Base-by-base conservation (phyloP, 495 filamentous ascomycete genomes). In the Lasiosphaeris hirsuta region DNA sequence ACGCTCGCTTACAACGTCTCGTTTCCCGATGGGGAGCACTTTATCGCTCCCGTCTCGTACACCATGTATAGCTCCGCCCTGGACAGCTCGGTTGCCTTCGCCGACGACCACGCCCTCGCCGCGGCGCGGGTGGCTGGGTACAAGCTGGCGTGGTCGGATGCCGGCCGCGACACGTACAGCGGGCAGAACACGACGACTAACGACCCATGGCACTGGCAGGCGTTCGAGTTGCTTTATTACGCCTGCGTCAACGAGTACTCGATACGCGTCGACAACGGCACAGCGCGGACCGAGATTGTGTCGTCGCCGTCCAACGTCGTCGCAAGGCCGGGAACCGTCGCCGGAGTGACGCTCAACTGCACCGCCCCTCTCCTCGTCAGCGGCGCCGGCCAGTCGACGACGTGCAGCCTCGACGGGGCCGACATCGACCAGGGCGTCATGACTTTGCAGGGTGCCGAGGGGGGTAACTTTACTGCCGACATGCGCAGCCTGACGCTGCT, bases 1-100 rank as follows among this genome's bases (percentile, higher is more conserved):
- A 58, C 56, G 11, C 40, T 58, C 17, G 56, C 56, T 34, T 59
- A 40, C 50, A 53, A 54, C 10, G 57, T 53, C 11, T 53, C 50
- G 10, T 42, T 60, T 39, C 57, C 51, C 6, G 44, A 45, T 8
- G 51, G 47, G 36, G 49, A 46, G 19, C n/a, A 34, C 39, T 58
- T 58, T 37, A 39, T 58, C 11, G 40, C 37, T 17, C 56, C 56
- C 3, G 56, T 58, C 8, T 58, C 56, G 6, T 58, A 42, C 38
- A 50, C 47, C 13, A 35, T 58, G 37, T 58, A 51, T 38, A 51
- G 56, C 47, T 38, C 56, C 0, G 19, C 36, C n/a, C 56, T 58
- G 6, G 19, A 10, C 7, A 17, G 40, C 10, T 51, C 56, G 0
- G 44, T 58, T 18, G 56, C 56, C 10, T 58, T 58, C 30, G 45